These are phyloP conservation scores for Penicillium fimorum DNA, from an alignment of 495 filamentous ascomycete genomes.

Conservation along the genomic window DNA sequence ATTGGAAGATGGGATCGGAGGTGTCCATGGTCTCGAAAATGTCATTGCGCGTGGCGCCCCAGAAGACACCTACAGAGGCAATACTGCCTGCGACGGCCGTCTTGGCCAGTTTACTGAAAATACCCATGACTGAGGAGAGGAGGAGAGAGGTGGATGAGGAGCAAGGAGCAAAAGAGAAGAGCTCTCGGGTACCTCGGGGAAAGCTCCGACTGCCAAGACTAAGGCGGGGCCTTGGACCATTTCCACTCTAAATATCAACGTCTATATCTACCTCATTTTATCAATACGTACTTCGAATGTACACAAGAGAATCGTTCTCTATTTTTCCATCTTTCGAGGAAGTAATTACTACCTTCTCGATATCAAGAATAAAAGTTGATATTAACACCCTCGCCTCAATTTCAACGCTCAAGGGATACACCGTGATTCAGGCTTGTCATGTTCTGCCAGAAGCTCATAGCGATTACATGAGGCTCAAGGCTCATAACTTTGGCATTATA, in stretches of 20 bases:
- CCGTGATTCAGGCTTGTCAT: too few species aligned
- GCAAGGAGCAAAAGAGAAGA: background rate
- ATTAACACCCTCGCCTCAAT: too few species aligned
- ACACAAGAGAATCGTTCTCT: too few species aligned
- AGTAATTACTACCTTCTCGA: too few species aligned
- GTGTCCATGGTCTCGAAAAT: slow-evolving; percentile 48
- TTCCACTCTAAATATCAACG: background rate
- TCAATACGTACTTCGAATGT: too few species aligned
- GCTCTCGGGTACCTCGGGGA: slow-evolving; percentile 5
- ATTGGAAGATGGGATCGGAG: slow-evolving; percentile 61
- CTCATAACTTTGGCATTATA: too few species aligned
- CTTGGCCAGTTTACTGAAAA: slow-evolving; percentile 45
- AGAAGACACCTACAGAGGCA: slow-evolving; percentile 44
- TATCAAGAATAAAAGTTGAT: too few species aligned
- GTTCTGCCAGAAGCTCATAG: too few species aligned
- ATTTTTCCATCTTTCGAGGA: too few species aligned
- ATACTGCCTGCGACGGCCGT: slow-evolving; percentile 40
- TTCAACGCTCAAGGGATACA: too few species aligned
- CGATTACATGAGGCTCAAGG: too few species aligned
- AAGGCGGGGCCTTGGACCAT: background rate
- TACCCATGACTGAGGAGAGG: slow-evolving; percentile 40
- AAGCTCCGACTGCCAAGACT: slow-evolving; percentile 6
- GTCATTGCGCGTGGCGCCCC: slow-evolving; percentile 45
- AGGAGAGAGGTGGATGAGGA: background rate
- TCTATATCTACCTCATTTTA: background rate